phyloP scores from a whole-genome alignment of 257 asterid genomes.

The Salvia splendens region DNA sequence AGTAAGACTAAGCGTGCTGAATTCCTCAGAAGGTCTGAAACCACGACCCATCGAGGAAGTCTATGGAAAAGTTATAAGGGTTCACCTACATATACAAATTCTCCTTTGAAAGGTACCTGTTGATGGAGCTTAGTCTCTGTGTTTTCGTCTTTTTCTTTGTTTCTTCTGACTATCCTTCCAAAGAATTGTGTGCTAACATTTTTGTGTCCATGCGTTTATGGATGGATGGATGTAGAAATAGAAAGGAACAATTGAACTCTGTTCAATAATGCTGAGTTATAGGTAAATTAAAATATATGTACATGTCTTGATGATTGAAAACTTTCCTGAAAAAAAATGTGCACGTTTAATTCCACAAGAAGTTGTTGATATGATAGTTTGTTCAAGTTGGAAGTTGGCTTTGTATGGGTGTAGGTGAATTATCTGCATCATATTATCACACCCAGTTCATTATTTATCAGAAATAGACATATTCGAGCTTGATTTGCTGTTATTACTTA shows the following conservation, averaged over 20 bases:
- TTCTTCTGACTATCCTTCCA: background rate
- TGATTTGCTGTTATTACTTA: background rate
- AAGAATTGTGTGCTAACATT: background rate
- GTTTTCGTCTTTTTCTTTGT: background rate
- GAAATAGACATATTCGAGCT: background rate
- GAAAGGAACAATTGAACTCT: conserved; percentile 1
- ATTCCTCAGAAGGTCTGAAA: conserved; percentile 60
- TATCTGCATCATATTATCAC: background rate
- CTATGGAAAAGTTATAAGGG: conserved; percentile 46
- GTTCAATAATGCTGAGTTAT: background rate
- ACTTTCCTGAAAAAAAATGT: background rate
- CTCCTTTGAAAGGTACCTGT: conserved; percentile 52
- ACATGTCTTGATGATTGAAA: background rate
- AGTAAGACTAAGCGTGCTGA: conserved; percentile 56
- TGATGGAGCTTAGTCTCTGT: conserved; percentile 15
- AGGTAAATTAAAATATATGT: background rate
- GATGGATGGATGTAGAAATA: background rate
- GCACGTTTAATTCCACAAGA: background rate
- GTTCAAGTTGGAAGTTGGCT: conserved; percentile 7
- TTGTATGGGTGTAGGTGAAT: background rate
- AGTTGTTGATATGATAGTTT: background rate
- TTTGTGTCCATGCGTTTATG: background rate
- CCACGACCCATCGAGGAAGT: conserved; percentile 40
- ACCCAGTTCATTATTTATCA: conserved; percentile 12
- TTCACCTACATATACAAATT: conserved; percentile 48